Percentiles rank a stretch among this genome's conserved stretches.
These are phyloP conservation scores for Styphnolobium japonicum DNA, from an alignment of 306 rosid species.

Conservation along the genomic window DNA sequence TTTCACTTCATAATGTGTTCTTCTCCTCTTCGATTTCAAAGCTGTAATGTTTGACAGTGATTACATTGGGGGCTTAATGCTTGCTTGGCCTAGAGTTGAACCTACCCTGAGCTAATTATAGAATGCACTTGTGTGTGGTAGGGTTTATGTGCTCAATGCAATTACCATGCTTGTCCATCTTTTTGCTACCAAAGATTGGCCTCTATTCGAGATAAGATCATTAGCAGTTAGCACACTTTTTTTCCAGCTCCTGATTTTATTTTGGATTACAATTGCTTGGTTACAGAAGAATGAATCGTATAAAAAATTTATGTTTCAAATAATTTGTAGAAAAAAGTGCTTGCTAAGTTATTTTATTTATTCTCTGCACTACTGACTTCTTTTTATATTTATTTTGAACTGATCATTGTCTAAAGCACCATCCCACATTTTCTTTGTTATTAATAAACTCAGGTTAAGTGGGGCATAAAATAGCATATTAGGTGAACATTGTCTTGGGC, in stretches of 20 bases:
- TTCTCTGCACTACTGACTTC: not conserved
- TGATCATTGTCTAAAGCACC: not conserved
- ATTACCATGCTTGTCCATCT: conserved; percentile 20
- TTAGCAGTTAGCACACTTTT: conserved; percentile 3
- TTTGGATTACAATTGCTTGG: conserved; percentile 8
- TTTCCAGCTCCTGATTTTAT: conserved; percentile 18
- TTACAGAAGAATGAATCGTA: not conserved
- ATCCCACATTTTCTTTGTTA: not conserved
- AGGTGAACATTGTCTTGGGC: conserved; percentile 36
- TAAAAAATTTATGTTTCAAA: not conserved
- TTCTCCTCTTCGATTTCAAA: not conserved
- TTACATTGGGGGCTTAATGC: not conserved
- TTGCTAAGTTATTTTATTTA: not conserved
- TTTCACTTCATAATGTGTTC: not conserved
- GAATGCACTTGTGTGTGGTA: not conserved
- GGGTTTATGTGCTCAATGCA: conserved; percentile 30
- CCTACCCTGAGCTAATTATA: not conserved
- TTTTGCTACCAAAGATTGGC: conserved; percentile 11
- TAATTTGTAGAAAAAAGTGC: not conserved
- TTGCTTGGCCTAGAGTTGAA: not conserved
- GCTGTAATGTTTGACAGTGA: not conserved
- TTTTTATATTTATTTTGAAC: conserved; percentile 11
- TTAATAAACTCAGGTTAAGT: conserved; percentile 19
- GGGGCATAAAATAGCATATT: conserved; percentile 24
- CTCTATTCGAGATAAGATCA: not conserved